Evolutionary conservation across 140 eudicot genomes (phyloP).

Genomic region (Ambrosia hybrid): DNA sequence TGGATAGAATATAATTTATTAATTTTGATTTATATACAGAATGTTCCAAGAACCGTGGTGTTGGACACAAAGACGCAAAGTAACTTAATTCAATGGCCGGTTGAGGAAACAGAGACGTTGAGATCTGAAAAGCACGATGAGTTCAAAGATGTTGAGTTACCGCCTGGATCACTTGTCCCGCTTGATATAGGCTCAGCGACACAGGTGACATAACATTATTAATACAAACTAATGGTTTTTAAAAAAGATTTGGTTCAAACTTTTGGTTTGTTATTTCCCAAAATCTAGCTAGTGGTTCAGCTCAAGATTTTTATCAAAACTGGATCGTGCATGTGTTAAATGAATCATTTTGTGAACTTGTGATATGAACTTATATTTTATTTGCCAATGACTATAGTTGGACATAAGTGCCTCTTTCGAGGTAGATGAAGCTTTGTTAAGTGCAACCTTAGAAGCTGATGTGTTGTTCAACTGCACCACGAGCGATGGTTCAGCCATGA

Average conservation of each 20-base stretch:
- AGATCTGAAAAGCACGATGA: neutral
- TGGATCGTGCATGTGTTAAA: neutral
- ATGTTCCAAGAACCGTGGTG: slow-evolving; percentile 10
- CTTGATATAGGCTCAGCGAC: slow-evolving; percentile 15
- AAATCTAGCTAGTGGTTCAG: neutral
- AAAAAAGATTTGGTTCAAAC: neutral
- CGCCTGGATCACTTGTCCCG: slow-evolving; percentile 24
- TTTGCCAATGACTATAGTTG: neutral
- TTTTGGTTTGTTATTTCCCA: neutral
- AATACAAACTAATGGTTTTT: neutral
- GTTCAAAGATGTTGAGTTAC: neutral
- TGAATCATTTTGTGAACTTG: neutral
- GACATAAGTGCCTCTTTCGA: slow-evolving; percentile 25
- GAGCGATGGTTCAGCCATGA: slow-evolving; percentile 12
- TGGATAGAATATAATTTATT: neutral
- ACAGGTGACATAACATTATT: slow-evolving; percentile 1
- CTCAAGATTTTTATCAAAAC: neutral
- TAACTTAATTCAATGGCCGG: slow-evolving; percentile 23
- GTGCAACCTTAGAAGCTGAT: slow-evolving; percentile 8
- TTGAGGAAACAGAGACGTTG: slow-evolving; percentile 9
- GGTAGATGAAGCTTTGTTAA: neutral
- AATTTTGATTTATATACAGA: neutral
- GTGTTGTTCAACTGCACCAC: slow-evolving; percentile 15
- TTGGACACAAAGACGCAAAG: slow-evolving; percentile 14
- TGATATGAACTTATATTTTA: neutral